These are phyloP conservation scores for Trichosporon sp. DNA, from an alignment of 1,284 basidiomycete species.

Conservation along the genomic window DNA sequence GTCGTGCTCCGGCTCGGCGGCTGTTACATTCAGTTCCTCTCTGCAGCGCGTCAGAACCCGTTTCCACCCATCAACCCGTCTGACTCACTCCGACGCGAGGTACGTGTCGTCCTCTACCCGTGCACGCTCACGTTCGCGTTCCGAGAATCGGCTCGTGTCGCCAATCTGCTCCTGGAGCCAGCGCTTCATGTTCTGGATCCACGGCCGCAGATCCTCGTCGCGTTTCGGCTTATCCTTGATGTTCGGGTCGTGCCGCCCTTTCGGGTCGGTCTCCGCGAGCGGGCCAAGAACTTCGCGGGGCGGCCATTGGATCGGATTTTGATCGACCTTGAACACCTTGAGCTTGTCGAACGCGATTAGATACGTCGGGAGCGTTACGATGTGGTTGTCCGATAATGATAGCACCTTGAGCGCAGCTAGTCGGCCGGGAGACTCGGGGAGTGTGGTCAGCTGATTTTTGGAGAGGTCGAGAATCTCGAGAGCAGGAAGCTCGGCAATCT, in stretches of 20 bases:
- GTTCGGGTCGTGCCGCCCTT: conserved; percentile 14
- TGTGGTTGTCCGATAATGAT: conserved; percentile 81
- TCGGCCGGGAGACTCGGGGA: conserved; percentile 79
- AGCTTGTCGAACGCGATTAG: conserved; percentile 72
- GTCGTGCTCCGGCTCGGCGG: conserved; percentile 8
- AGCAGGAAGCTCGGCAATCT: conserved; percentile 83
- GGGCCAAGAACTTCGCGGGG: conserved; percentile 30
- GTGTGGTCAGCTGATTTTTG: conserved; percentile 80
- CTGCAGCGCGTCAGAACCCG: not conserved
- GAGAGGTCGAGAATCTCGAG: conserved; percentile 94
- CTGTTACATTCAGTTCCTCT: not conserved
- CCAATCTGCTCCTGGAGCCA: conserved; percentile 60
- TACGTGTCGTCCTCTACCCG: conserved; percentile 35
- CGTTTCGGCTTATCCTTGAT: conserved; percentile 32
- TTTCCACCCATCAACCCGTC: conserved; percentile 43
- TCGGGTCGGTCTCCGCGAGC: conserved; percentile 24
- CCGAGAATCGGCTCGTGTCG: conserved; percentile 22
- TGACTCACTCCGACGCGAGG: conserved; percentile 42
- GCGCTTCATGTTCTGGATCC: conserved; percentile 70
- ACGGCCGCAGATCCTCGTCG: conserved; percentile 67
- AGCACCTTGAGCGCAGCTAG: conserved; percentile 84
- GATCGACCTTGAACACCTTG: conserved; percentile 81
- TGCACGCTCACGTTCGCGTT: not conserved
- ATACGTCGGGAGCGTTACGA: conserved; percentile 78
- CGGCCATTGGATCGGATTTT: conserved; percentile 93